Conservation (phyloP, 257 asterid genomes). For the Phtheirospermum japonicum region DNA sequence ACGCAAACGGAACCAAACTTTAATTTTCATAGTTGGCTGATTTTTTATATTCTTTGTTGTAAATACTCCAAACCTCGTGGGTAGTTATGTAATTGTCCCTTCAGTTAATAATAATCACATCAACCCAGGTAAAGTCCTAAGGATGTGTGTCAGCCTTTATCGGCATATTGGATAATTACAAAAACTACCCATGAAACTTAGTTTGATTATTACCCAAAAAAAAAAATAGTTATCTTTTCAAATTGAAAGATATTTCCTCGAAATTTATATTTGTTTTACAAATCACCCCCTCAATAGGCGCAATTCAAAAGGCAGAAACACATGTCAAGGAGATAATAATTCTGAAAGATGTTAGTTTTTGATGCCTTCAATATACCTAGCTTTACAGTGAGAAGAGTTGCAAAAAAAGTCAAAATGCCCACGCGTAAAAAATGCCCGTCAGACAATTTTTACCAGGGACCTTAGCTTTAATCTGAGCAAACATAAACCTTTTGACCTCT, state of each 20-base stretch:
- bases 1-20: no score
- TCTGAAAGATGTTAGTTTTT: not conserved
- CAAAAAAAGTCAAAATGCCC: not conserved
- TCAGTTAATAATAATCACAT: not conserved
- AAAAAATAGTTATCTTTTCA: not conserved
- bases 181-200: not conserved
- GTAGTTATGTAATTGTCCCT: no score
- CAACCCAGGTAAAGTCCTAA: not conserved
- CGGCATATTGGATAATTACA: not conserved
- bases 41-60: no score
- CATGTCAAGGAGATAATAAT: not conserved
- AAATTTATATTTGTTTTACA: not conserved
- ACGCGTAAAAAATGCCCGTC: no score
- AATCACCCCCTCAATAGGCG: not conserved
- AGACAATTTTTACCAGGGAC: no score
- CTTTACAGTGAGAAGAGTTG: not conserved
- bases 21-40: no score
- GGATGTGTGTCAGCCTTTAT: no score
- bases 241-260: not conserved
- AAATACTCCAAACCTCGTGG: no score
- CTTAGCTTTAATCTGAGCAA: no score
- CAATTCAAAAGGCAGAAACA: not conserved
- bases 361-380: not conserved
- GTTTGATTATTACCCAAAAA: not conserved
- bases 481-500: no score